Evolutionary conservation across 106 monocot species (phyloP), one percentile per base, ranked within the genome.

Genomic region (Acorus calamus): DNA sequence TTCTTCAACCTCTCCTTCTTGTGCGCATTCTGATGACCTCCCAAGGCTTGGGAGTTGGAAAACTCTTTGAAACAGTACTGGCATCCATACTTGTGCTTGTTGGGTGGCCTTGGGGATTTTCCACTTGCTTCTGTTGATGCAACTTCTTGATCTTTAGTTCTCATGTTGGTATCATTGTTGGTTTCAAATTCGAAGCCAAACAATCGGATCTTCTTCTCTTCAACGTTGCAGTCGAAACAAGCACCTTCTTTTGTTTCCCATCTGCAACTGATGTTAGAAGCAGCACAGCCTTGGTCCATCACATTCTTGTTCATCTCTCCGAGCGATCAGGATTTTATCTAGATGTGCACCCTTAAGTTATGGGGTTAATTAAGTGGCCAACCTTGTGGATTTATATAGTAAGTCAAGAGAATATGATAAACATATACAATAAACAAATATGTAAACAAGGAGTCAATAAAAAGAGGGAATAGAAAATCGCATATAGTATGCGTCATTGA

Each of bases 11-110:
- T 83, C 74, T 86, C 90, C 73, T 81, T 83, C 76, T 86, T 91
- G 76, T 91, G 86, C 6, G 90, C 83, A 60, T 91, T 91, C 66
- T 86, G 90, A 59, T 91, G 90, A 8, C 85, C 89, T 8, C 90
- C 86, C 4, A 91, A 69, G 0, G 89, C 85, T 50, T 90, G 89
- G 0, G 86, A 90, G 66, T 81, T 86, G 4, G 73, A 50, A 61
- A 91, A 91, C 59, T 83, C 78, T 60, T 81, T 86, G 13, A 51
- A n/a, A 65, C 91, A 86, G 78, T 78, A 86, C 13, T 79, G 80
- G 64, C 83, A 91, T 4, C 66, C 72, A 52, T 78, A 84, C 73
- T 67, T 83, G 50, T 13, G 10, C 49, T 48, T 4, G 42, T 5
- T 4, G 8, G 48, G 42, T 6, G 10, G 52, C 51, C 44, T 43